phyloP scores from a whole-genome alignment of 2,329 filamentous ascomycete species.

The Byssochlamys sp. region DNA sequence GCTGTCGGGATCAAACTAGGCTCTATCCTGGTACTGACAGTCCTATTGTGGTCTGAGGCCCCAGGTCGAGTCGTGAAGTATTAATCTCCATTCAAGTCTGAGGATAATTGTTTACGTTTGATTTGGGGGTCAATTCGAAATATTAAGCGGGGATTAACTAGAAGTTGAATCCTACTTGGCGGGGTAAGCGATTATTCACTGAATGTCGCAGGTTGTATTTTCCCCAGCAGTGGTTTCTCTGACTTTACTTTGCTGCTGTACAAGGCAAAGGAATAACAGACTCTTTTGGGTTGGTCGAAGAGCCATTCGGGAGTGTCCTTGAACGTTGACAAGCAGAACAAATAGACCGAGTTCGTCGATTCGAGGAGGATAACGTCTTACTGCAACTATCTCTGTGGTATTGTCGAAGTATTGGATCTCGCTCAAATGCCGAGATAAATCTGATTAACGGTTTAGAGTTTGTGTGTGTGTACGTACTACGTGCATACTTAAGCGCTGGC shows the following conservation, averaged over 20 bases:
- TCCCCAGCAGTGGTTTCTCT: too few relatives aligned
- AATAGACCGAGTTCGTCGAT: constrained; percentile 6
- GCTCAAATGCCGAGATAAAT: too few relatives aligned
- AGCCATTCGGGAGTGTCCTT: constrained; percentile 16
- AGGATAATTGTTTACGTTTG: not conserved
- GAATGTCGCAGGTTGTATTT: too few relatives aligned
- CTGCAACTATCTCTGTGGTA: constrained; percentile 7
- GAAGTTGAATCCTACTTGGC: not conserved
- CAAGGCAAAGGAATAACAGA: too few relatives aligned
- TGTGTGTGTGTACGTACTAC: too few relatives aligned
- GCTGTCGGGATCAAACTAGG: not conserved
- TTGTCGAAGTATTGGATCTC: constrained; percentile 1
- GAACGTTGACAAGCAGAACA: constrained; percentile 4
- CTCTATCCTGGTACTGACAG: not conserved
- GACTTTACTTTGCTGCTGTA: too few relatives aligned
- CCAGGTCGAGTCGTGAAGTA: not conserved
- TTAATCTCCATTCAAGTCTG: not conserved
- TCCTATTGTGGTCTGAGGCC: not conserved
- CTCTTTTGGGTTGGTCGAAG: constrained; percentile 30
- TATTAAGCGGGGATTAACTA: not conserved
- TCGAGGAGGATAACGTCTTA: constrained; percentile 3
- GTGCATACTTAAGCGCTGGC: too few relatives aligned
- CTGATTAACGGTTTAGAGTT: too few relatives aligned
- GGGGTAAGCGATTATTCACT: not conserved
- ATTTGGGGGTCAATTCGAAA: not conserved